Conservation (phyloP, 768 basidiomycete genomes). For the Pleurotus pulmonarius region DNA sequence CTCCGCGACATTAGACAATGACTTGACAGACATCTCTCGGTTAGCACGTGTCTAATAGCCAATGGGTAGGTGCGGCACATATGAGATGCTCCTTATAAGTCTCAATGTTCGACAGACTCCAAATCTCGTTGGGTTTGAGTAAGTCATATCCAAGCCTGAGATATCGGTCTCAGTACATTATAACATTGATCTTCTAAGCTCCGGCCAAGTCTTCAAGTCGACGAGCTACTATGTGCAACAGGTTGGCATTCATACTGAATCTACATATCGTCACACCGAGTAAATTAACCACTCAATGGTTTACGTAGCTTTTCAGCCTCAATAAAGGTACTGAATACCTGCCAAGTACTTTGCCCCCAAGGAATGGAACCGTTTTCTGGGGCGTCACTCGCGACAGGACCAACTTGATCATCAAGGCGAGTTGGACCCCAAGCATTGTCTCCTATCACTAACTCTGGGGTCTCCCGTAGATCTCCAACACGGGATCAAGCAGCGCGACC, state of each 20-base stretch:
- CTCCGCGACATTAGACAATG: background rate
- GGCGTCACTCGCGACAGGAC: slow-evolving; percentile 45
- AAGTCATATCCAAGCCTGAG: slow-evolving; percentile 15
- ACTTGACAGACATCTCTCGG: slow-evolving; percentile 4
- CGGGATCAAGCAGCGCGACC: slow-evolving; percentile 30
- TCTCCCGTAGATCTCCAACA: slow-evolving; percentile 47
- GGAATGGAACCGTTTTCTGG: slow-evolving; percentile 54
- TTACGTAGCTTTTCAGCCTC: slow-evolving; percentile 57
- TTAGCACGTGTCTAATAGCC: slow-evolving; percentile 48
- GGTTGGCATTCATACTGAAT: slow-evolving; percentile 23
- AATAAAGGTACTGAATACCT: slow-evolving; percentile 62
- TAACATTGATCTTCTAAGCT: slow-evolving; percentile 25
- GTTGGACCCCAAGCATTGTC: background rate
- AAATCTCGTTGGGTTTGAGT: slow-evolving; percentile 62
- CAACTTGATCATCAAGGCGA: slow-evolving; percentile 57
- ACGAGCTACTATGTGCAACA: slow-evolving; percentile 63
- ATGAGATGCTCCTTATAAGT: background rate
- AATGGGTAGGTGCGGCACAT: slow-evolving; percentile 43
- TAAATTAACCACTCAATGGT: slow-evolving; percentile 12
- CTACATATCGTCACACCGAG: background rate
- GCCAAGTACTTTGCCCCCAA: slow-evolving; percentile 54
- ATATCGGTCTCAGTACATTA: background rate
- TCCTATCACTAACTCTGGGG: no score
- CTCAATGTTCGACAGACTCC: slow-evolving; percentile 36
- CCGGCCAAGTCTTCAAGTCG: slow-evolving; percentile 49